Percentiles rank a stretch among this genome's conserved stretches.
Evolutionary conservation across 441 rosid genomes (phyloP).

Genomic region (Corymbia citriodora): DNA sequence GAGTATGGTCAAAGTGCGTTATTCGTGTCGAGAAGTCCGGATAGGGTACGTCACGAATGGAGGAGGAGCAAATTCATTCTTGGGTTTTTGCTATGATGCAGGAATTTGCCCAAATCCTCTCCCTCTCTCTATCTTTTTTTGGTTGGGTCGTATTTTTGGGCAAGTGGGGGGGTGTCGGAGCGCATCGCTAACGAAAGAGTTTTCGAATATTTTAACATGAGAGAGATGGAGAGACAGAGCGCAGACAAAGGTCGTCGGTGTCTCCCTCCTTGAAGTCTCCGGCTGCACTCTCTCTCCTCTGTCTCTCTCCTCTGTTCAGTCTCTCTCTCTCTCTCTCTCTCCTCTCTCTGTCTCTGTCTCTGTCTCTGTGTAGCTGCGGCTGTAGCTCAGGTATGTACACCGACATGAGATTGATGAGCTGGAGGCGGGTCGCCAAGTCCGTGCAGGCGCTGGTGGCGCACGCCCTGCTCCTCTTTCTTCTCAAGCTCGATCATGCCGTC

Average conservation of each 20-base stretch:
- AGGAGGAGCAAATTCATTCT: background rate
- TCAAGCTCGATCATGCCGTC: slow-evolving; percentile 58
- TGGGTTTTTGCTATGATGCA: background rate
- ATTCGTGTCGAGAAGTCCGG: background rate
- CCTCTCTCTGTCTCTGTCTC: background rate
- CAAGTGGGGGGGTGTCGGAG: background rate
- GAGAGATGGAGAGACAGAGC: background rate
- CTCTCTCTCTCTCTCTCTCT: background rate
- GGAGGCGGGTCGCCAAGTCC: slow-evolving; percentile 75
- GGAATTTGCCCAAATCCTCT: background rate
- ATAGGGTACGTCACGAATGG: no score
- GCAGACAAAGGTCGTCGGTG: background rate
- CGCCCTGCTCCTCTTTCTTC: slow-evolving; percentile 53
- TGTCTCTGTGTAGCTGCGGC: background rate
- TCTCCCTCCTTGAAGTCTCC: slow-evolving; percentile 27
- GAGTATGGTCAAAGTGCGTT: background rate
- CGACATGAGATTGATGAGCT: slow-evolving; percentile 53
- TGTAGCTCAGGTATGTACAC: background rate
- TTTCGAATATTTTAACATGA: slow-evolving; percentile 24
- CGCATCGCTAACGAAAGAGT: background rate
- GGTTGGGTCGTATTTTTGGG: background rate
- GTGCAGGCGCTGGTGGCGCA: slow-evolving; percentile 64
- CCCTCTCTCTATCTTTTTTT: background rate
- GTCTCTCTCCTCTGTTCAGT: background rate
- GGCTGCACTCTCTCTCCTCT: background rate